Percentiles rank a stretch among this genome's conserved stretches.
These are phyloP conservation scores for Phytophthora crassamura DNA, from an alignment of 352 stramenopile genomes.

Conservation along the genomic window DNA sequence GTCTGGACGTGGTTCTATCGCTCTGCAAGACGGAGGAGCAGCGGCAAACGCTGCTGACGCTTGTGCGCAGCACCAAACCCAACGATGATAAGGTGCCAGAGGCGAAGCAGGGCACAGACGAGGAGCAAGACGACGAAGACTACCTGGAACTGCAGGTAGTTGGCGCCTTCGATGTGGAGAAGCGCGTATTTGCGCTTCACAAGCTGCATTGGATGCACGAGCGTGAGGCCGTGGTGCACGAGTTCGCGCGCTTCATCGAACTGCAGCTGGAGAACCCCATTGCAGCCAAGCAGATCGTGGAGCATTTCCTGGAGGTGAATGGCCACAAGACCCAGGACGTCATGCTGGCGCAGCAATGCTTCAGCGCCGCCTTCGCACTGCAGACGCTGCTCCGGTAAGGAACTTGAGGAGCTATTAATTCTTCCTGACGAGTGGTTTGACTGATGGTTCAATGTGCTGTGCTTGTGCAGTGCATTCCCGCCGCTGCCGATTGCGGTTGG, in stretches of 20 bases:
- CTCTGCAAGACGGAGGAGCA: slow-evolving; percentile 74
- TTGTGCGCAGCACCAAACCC: slow-evolving; percentile 52
- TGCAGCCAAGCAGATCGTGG: slow-evolving; percentile 44
- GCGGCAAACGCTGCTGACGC: slow-evolving; percentile 54
- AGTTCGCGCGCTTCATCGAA: slow-evolving; percentile 79
- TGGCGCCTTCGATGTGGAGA: slow-evolving; percentile 64
- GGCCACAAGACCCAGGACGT: slow-evolving; percentile 50
- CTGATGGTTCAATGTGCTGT: slow-evolving; percentile 16
- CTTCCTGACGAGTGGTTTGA: neutral
- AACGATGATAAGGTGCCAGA: slow-evolving; percentile 18
- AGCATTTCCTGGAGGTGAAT: slow-evolving; percentile 67
- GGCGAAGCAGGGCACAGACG: slow-evolving; percentile 50
- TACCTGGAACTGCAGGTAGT: slow-evolving; percentile 56
- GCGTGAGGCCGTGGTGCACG: slow-evolving; percentile 66
- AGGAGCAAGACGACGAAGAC: slow-evolving; percentile 27
- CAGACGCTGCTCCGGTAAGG: slow-evolving; percentile 72
- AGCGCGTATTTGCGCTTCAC: slow-evolving; percentile 67
- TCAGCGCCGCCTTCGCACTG: slow-evolving; percentile 79
- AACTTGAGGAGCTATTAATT: neutral
- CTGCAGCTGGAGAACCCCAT: slow-evolving; percentile 68
- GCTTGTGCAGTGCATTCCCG: slow-evolving; percentile 59
- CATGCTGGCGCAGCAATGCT: slow-evolving; percentile 68
- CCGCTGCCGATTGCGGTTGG: slow-evolving; percentile 56
- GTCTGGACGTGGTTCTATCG: slow-evolving; percentile 64
- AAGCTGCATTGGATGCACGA: slow-evolving; percentile 72